Evolutionary conservation across 768 basidiomycete genomes (phyloP).

Genomic region (Naematelia aurantialba): DNA sequence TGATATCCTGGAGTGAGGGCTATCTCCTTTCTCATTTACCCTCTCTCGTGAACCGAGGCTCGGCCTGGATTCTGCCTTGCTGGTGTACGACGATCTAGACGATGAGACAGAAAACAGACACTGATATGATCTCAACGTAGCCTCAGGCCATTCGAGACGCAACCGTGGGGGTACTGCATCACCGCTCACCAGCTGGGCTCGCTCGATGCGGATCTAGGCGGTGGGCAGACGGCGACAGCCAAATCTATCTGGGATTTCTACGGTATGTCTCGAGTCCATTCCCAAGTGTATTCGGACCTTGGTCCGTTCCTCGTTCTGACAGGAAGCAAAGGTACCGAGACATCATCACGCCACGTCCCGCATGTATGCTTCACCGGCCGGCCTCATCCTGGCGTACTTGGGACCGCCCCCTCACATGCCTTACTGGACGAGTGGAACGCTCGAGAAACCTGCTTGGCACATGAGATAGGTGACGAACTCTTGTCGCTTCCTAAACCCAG

Average conservation of each 20-base stretch:
- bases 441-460: slow-evolving; percentile 63
- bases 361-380: slow-evolving; percentile 75
- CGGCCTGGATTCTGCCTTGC: too few relatives aligned
- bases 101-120: too few relatives aligned
- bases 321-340: slow-evolving; percentile 57
- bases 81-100: too few relatives aligned
- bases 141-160: slow-evolving; percentile 53
- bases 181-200: slow-evolving; percentile 58
- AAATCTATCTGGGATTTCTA: slow-evolving; percentile 81
- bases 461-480: slow-evolving; percentile 47
- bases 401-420: slow-evolving; percentile 70
- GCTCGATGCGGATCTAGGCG: slow-evolving; percentile 53
- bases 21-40: slow-evolving; percentile 54
- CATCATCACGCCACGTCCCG: slow-evolving; percentile 70
- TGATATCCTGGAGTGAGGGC: slow-evolving; percentile 64
- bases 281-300: too few relatives aligned
- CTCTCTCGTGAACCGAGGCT: too few relatives aligned
- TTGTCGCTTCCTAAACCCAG: slow-evolving; percentile 60
- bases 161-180: slow-evolving; percentile 71
- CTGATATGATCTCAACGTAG: slow-evolving; percentile 42
- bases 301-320: not conserved
- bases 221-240: slow-evolving; percentile 68
- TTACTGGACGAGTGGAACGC: slow-evolving; percentile 70
- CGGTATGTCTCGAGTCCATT: slow-evolving; percentile 18
- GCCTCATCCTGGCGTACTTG: slow-evolving; percentile 67